phyloP scores from a whole-genome alignment of 768 basidiomycete species.

The Leccinum sublutescens region DNA sequence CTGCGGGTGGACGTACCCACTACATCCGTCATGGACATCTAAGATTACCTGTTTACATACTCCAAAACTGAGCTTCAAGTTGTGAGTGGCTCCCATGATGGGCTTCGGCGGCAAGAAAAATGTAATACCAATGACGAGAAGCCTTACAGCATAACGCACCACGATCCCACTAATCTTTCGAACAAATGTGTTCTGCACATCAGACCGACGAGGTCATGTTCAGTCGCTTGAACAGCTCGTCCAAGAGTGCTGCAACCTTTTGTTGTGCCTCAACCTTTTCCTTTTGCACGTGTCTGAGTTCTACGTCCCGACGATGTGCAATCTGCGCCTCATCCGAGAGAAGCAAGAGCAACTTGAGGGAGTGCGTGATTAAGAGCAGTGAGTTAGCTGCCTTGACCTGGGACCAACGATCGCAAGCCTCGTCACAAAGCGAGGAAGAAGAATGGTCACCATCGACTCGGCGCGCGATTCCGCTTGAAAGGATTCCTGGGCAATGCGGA shows the following conservation, averaged over 20 bases:
- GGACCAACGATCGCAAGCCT: neutral
- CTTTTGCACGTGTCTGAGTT: slow-evolving; percentile 61
- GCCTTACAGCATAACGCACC: no score
- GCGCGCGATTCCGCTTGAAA: slow-evolving; percentile 83
- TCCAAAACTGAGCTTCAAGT: neutral
- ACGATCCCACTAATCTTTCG: no score
- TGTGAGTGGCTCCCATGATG: neutral
- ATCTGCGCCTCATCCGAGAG: slow-evolving; percentile 88
- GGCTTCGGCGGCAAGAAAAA: neutral
- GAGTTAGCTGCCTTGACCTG: slow-evolving; percentile 86
- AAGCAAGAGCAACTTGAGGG: slow-evolving; percentile 87
- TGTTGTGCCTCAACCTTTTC: slow-evolving; percentile 65
- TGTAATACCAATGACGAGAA: neutral
- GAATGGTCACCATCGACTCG: slow-evolving; percentile 72
- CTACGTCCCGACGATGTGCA: slow-evolving; percentile 75
- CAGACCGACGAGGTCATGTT: slow-evolving; percentile 4
- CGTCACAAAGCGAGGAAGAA: neutral
- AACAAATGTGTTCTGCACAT: neutral
- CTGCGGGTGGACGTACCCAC: neutral
- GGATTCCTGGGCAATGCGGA: slow-evolving; percentile 79
- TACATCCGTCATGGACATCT: neutral
- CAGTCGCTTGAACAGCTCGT: slow-evolving; percentile 38
- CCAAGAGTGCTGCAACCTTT: slow-evolving; percentile 61
- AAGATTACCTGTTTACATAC: neutral
- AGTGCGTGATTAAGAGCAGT: slow-evolving; percentile 87